Conservation (phyloP, 345 rosid genomes). For the Hibiscus tridactylites region DNA sequence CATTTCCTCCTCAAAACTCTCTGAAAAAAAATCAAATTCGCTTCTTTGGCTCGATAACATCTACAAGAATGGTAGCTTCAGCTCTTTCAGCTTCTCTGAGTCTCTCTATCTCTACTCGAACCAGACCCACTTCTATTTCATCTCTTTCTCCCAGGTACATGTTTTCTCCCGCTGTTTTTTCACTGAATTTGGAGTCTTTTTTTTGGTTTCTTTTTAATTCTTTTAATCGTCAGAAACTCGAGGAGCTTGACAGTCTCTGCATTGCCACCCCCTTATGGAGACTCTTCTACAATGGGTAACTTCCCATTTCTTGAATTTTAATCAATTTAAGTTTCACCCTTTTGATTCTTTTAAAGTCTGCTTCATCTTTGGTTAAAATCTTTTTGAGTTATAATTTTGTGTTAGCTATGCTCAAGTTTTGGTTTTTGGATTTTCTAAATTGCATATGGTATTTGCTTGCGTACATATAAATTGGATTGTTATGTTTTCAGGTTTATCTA, state of each 20-base stretch:
- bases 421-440: background rate
- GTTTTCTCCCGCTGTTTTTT: background rate
- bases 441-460: background rate
- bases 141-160: constrained; percentile 1
- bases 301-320: background rate
- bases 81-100: background rate
- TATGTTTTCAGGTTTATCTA: constrained; percentile 1
- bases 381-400: background rate
- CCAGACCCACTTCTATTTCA: constrained; percentile 2
- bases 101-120: background rate
- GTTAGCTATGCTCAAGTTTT: background rate
- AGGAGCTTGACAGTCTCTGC: constrained; percentile 1
- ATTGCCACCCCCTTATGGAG: constrained; percentile 4
- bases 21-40: background rate
- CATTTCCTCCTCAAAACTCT: background rate
- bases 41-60: background rate
- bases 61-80: constrained; percentile 1
- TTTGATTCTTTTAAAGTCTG: no score
- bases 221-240: constrained; percentile 5
- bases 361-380: no score
- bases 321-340: background rate
- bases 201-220: background rate
- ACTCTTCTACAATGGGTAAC: constrained; percentile 5
- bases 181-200: background rate
- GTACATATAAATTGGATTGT: background rate